Conservation (phyloP, 345 rosid genomes). For the Eucalyptus marginata region DNA sequence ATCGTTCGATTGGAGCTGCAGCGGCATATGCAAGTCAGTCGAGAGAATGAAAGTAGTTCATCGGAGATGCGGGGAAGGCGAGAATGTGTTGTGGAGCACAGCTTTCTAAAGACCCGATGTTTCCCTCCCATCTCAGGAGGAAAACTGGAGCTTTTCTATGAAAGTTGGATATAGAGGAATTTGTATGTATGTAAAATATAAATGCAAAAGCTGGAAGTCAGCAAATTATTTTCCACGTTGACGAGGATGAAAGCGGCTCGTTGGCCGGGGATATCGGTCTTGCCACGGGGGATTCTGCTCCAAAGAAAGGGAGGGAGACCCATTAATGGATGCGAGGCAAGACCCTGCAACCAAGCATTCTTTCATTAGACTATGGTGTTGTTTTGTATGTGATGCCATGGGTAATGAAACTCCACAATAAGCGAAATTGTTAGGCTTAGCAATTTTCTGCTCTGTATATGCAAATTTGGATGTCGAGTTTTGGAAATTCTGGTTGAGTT, state of each 20-base stretch:
- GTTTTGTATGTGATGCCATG: background rate
- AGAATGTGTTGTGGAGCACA: slow-evolving; percentile 59
- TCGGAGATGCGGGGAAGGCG: slow-evolving; percentile 86
- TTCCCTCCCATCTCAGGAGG: slow-evolving; percentile 23
- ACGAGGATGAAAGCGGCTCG: background rate
- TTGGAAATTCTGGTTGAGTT: background rate
- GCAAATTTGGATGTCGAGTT: background rate
- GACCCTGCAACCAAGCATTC: background rate
- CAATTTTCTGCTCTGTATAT: background rate
- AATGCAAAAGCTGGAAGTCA: background rate
- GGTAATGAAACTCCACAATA: background rate
- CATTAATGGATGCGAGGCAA: background rate
- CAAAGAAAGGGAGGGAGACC: background rate
- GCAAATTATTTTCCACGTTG: background rate
- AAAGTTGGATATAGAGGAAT: background rate
- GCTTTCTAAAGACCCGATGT: slow-evolving; percentile 24
- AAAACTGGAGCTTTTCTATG: background rate
- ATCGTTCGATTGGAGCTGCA: slow-evolving; percentile 87
- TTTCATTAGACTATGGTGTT: background rate
- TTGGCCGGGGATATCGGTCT: background rate
- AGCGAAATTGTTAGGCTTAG: background rate
- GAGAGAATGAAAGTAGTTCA: slow-evolving; percentile 88
- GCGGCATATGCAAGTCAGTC: slow-evolving; percentile 79
- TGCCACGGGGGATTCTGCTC: background rate
- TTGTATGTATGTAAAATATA: background rate